Base-by-base conservation (phyloP, 2,329 filamentous ascomycete genomes). In the Pseudogymnoascus sp. region DNA sequence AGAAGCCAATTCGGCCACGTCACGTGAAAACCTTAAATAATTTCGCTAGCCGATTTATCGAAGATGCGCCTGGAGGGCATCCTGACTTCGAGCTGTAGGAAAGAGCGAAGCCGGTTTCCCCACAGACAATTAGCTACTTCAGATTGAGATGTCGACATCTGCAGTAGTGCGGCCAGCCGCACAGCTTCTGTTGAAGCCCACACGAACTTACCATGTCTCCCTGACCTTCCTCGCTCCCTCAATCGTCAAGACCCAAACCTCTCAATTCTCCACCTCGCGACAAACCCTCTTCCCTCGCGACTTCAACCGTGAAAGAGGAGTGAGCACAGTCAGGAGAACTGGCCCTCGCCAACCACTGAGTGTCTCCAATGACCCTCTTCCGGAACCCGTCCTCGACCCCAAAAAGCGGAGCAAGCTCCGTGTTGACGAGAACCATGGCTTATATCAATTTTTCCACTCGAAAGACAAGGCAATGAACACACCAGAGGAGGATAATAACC, bases 401-500 rank as follows among this genome's bases (percentile, higher is more conserved):
- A 81, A 81, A 65, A 81, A 85, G 72, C 83, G 84, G 62, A 74
- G 79, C 57, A 74, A 77, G 65, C 74, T 88, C 33, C 74, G 80
- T 35, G 70, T 82, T 44, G 87, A 91, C 73, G 81, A 85, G 28
- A 78, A 93, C 68, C 95, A 99, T 76, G 93, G 92, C 31, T 86
- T 99, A 10, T 97, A 90, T 89, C 88, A 85, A 1, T 99, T 99
- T 78, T 97, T 99, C 77, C 86, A 87, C 71, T 81, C 82, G 66
- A 82, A 87, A 67, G 84, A 84, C 67, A 83, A 86, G 71, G 77
- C 87, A n/a, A 75, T 96, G 71, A 82, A 83, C 69, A 87, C 87
- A 7, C 92, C 93, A 4, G 82, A 85, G 36, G 87, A 93, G 68
- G 86, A 89, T 63, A 74, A 80, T 60, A 79, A 83, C 67, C 88